A percentile compares a stretch with the other conserved stretches of the same genome.
Evolutionary conservation across 2,329 filamentous ascomycete species (phyloP).

Genomic region (Penicillium sp.): DNA sequence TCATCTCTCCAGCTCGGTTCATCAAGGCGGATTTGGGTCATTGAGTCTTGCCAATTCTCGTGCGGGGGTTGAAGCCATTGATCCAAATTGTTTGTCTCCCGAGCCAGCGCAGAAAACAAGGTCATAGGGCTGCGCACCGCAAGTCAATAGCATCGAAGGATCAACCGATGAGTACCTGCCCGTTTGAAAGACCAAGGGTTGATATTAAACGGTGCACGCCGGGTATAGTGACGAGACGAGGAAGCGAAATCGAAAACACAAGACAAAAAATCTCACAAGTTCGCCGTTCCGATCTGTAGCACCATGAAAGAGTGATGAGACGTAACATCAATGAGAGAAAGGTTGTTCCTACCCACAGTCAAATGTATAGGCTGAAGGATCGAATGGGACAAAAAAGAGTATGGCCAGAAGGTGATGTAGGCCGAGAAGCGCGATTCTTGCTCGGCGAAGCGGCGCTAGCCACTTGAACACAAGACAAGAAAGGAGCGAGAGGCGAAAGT

Average conservation of each 20-base stretch:
- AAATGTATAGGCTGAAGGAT: slow-evolving; percentile 18
- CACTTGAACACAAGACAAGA: slow-evolving; percentile 7
- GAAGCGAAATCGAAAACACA: slow-evolving; percentile 18
- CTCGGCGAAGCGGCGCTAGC: slow-evolving; percentile 3
- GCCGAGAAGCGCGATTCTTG: slow-evolving; percentile 11
- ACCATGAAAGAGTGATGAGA: slow-evolving; percentile 38
- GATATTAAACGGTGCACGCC: slow-evolving; percentile 22
- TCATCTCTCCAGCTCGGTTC: neutral
- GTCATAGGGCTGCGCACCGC: neutral
- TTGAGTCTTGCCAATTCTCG: neutral
- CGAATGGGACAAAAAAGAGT: slow-evolving; percentile 19
- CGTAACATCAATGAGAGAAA: slow-evolving; percentile 28
- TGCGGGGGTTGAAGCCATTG: neutral
- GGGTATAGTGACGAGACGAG: slow-evolving; percentile 18
- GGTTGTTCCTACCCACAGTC: slow-evolving; percentile 26
- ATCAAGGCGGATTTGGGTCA: neutral
- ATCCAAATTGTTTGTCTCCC: neutral
- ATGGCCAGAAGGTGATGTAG: slow-evolving; percentile 12
- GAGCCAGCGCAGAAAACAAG: slow-evolving; percentile 1
- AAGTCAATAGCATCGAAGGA: neutral
- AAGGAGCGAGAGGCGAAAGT: slow-evolving; percentile 11
- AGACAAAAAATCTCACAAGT: slow-evolving; percentile 27
- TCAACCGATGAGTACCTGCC: slow-evolving; percentile 6
- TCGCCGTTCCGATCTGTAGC: slow-evolving; percentile 40
- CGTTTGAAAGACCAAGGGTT: slow-evolving; percentile 14